Conservation (phyloP, 148 eudicot genomes). For the Cornus kousa region DNA sequence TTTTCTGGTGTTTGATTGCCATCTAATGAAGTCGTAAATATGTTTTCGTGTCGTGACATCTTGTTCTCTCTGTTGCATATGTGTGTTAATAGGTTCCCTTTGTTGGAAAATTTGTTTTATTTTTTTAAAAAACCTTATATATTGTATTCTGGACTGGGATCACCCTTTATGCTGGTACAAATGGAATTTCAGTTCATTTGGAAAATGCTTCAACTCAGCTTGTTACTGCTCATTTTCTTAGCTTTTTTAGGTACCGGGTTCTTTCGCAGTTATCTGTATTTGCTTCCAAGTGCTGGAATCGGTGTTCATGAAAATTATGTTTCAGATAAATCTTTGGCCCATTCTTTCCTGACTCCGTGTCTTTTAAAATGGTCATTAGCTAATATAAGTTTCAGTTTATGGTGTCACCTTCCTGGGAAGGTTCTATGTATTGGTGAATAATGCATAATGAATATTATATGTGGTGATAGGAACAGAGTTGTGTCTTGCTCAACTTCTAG, state of each 20-base stretch:
- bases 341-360: neutral
- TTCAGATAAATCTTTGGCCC: too few species aligned
- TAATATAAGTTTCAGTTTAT: neutral
- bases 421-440: too few species aligned
- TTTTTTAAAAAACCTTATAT: neutral
- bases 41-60: neutral
- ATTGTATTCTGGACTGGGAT: neutral
- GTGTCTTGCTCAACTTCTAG: too few species aligned
- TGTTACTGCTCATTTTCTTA: too few species aligned
- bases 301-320: too few species aligned
- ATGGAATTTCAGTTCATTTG: neutral
- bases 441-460: too few species aligned
- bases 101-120: neutral
- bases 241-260: neutral
- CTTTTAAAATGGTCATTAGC: neutral
- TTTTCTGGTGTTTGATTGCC: neutral
- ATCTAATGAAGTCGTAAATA: neutral
- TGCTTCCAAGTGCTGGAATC: too few species aligned
- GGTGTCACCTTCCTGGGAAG: too few species aligned
- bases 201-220: neutral
- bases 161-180: neutral
- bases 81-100: neutral
- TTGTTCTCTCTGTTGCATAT: neutral
- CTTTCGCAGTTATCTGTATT: neutral
- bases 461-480: too few species aligned